Evolutionary conservation across 2,329 filamentous ascomycete species (phyloP).

Genomic region (Aspergillus sp.): DNA sequence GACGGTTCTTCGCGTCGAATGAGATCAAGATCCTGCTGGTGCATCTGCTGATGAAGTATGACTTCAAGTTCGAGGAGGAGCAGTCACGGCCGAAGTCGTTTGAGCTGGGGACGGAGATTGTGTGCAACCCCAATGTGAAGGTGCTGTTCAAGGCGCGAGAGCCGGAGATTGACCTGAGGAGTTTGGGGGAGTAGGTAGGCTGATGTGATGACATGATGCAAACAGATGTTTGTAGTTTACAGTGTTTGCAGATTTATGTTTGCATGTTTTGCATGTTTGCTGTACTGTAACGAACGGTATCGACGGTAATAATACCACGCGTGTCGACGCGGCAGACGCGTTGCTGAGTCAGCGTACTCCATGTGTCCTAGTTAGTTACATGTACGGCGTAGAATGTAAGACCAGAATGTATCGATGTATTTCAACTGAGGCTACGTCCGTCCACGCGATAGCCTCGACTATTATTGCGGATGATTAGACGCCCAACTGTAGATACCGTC

Average conservation of each 20-base stretch:
- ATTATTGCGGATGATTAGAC: too few species aligned
- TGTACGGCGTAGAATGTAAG: too few species aligned
- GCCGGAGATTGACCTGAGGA: constrained; percentile 16
- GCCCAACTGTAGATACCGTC: too few species aligned
- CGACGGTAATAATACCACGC: background rate
- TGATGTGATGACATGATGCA: too few species aligned
- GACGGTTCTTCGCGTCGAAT: constrained; percentile 48
- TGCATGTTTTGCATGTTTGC: too few species aligned
- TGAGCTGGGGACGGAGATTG: constrained; percentile 39
- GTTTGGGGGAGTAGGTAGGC: constrained; percentile 13
- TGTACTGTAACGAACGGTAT: too few species aligned
- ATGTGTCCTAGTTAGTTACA: too few species aligned
- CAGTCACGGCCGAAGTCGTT: constrained; percentile 31
- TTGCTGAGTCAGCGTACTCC: too few species aligned
- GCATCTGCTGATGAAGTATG: constrained; percentile 45
- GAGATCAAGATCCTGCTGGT: constrained; percentile 48
- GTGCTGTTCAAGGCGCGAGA: constrained; percentile 17
- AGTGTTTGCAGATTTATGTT: background rate
- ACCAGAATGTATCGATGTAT: too few species aligned
- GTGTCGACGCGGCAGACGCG: background rate
- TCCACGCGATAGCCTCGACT: too few species aligned
- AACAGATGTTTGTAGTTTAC: background rate
- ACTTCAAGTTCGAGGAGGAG: constrained; percentile 36
- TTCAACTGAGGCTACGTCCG: too few species aligned
- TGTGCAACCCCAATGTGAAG: constrained; percentile 21